Base-by-base conservation (phyloP, 1,139 yeast species). In the Taphrina confusa region DNA sequence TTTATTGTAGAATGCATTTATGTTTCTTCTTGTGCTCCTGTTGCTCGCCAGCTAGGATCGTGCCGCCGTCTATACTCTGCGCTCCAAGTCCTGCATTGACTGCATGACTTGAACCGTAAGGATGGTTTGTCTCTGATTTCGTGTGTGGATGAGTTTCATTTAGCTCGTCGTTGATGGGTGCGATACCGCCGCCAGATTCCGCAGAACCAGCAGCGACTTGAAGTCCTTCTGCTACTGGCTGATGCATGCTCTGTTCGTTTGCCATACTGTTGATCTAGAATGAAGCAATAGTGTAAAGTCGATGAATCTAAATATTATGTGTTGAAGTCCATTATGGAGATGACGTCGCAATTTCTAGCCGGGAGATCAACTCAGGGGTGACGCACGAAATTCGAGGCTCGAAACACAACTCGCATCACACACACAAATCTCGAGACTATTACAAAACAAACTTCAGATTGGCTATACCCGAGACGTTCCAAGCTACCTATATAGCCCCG, bases 61-160 rank as follows among this genome's bases (percentile, higher is more conserved):
- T 31, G 16, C 58, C 58, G 25, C 58, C 58, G n/a, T 54, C 51
- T 44, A 54, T 54, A 5, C 39, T 25, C 45, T 54, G 58, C 6
- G 51, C 58, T n/a, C 58, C 58, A 11, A 54, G 44, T 16, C 58
- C 58, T 4, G 51, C 58, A 34, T 54, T 54, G 23, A 44, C 39
- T n/a, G 57, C 57, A 12, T 23, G 25, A 12, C 37, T 18, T n/a
- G 14, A 23, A 12, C 23, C 44, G 50, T 28, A 27, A 4, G 50
- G 50, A 20, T 27, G 25, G 14, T 22, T 9, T 14, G 30, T 25
- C 23, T 47, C 52, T 23, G 47, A 23, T 14, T 23, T 42, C 12
- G 52, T 33, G 31, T 33, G 42, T 23, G 47, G 47, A n/a, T 42
- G 47, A 2, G 39, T 14, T 18, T 54, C 51, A 14, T 22, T 16